These are phyloP conservation scores for Toxoplasma gondii DNA, from an alignment of 169 alveolate genomes.

Conservation along the genomic window DNA sequence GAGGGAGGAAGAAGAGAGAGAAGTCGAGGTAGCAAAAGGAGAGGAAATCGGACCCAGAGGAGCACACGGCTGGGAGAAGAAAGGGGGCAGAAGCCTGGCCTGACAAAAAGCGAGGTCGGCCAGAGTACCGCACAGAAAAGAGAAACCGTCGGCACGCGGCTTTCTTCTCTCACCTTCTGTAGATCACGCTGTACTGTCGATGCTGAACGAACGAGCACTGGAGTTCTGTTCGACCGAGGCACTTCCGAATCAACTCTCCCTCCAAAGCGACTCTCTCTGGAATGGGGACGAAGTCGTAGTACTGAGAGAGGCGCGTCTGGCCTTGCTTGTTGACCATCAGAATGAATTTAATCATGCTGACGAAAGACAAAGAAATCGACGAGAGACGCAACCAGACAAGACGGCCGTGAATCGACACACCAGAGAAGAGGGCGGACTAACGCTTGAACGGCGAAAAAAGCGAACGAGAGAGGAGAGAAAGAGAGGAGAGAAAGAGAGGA, in stretches of 20 bases:
- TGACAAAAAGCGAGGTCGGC: too few species aligned
- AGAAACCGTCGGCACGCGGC: not conserved
- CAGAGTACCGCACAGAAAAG: not conserved
- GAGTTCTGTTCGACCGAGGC: slow-evolving; percentile 93
- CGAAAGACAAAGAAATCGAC: not conserved
- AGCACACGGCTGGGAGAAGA: too few species aligned
- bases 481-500: not conserved
- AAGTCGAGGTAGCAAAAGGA: too few species aligned
- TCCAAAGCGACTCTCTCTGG: slow-evolving; percentile 95
- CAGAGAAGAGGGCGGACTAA: not conserved
- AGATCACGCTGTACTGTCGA: slow-evolving; percentile 94
- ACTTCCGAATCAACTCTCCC: slow-evolving; percentile 97
- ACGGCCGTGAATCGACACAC: not conserved
- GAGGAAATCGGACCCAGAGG: too few species aligned
- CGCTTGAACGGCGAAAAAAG: not conserved
- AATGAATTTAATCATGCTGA: slow-evolving; percentile 94
- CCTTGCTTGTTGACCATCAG: slow-evolving; percentile 98
- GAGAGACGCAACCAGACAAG: not conserved
- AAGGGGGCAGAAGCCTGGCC: too few species aligned
- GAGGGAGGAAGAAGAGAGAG: too few species aligned
- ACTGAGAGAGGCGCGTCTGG: slow-evolving; percentile 94
- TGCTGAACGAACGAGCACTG: slow-evolving; percentile 97
- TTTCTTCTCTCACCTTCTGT: slow-evolving; percentile 74
- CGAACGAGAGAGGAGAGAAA: not conserved
- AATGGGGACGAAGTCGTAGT: slow-evolving; percentile 81